Base-by-base conservation (phyloP, 1,284 basidiomycete species). In the Austroboletus novae-zelandiae region DNA sequence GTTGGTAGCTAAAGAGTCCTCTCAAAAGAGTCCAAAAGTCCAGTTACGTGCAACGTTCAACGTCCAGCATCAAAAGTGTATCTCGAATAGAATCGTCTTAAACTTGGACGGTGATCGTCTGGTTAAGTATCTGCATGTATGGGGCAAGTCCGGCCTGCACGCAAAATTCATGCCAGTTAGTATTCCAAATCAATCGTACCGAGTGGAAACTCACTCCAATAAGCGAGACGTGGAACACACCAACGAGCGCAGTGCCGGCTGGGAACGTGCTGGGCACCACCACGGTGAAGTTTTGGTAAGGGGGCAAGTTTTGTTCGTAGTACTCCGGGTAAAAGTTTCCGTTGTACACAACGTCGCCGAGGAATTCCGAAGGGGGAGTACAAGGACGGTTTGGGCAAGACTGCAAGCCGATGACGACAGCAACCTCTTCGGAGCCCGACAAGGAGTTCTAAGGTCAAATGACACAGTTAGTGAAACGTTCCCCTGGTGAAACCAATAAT, bases 261-360 rank as follows among this genome's bases (percentile, higher is more conserved):
- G 48, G 0, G 29, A 39, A 0, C 13, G 23, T 27, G 20, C 40
- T 48, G 1, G 63, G 64, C 4, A 65, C 29, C 20, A 57, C 53
- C 1, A 68, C 55, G 0, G 58, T 57, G 13, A 68, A 57, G 45
- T 65, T 68, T 13, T 68, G 34, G 37, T 67, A 68, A 7, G 66
- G 64, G 3, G 65, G 56, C 17, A 45, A 13, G 34, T 53, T n/a
- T 1, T 7, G 0, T 18, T 57, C 63, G 15, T 66, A 43, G 31
- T 44, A 57, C 32, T 53, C 34, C 0, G 64, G 66, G 27, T 7
- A 5, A n/a, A 58, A 67, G 1, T 52, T 52, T 7, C 64, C 64
- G 25, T 57, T 67, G 47, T 67, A 68, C 43, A 67, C 20, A 31
- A 68, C 55, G 15, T 8, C 32, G 29, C 61, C 66, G 59, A 68